Base-by-base conservation (phyloP, 176 grass and related monocot species). In the Microstegium vimineum region DNA sequence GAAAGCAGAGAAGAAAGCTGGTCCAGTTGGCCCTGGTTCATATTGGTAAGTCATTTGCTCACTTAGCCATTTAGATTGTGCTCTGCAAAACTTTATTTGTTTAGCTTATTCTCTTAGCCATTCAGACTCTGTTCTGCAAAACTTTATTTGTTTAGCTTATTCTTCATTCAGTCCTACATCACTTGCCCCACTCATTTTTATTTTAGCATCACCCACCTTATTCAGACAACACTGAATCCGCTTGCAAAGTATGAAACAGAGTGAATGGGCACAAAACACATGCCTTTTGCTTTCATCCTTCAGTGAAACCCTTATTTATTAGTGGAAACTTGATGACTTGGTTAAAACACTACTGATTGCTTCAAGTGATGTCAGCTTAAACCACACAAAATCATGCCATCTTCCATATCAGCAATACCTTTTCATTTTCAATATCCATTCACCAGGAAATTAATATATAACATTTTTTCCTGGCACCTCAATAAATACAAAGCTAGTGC, bases 1-100 rank as follows among this genome's bases (percentile, higher is more conserved):
- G 76, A 92, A 89, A 64, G 92, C 92, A 42, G 95, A 98, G 85
- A 91, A 93, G 83, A 88, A 95, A 81, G 84, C 90, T 63, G 95
- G 95, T 35, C 88, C 79, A 27, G 81, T 98, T 54, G 62, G 79
- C 86, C 92, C 90, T 76, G 95, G 95, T 86, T 88, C 91, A 66
- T 98, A 98, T 76, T 98, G 95, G 95, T 95, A 90, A 93, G 75
- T 76, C 30, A 84, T 27, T 63, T 82, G 7, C 15, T 61, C 30
- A 3, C 27, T 28, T 6, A 60, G 47, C 37, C 46, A 17, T 74
- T 78, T 8, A 30, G 8, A 86, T 15, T 14, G 3, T 22, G 33
- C 35, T 86, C 57, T 43, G 37, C 0, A 9, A 18, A 82, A 4
- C 18, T 82, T 36, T 31, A 59, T 84, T 59, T 46, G 2, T 25